Evolutionary conservation across 345 rosid genomes (phyloP).

Genomic region (Cardiospermum halicacabum): DNA sequence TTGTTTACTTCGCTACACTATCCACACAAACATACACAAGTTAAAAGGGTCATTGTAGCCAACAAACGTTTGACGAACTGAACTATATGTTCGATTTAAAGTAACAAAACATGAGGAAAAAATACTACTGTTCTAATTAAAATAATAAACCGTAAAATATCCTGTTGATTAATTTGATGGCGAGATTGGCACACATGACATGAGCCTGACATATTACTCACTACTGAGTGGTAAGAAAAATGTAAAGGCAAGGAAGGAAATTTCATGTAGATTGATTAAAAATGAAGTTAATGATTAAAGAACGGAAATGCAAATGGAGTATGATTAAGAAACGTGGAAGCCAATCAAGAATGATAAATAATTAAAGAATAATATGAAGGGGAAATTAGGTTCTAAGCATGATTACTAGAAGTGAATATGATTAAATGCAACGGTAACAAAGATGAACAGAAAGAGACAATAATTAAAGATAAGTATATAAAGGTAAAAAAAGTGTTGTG

Average conservation of each 20-base stretch:
- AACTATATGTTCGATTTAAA: no score
- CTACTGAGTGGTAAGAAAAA: not conserved
- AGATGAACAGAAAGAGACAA: not conserved
- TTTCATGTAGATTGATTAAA: no score
- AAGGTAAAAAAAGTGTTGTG: no score
- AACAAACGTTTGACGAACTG: no score
- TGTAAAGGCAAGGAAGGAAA: not conserved
- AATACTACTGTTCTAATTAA: no score
- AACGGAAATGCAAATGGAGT: not conserved
- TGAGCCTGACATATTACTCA: no score
- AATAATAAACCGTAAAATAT: no score
- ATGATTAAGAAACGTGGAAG: not conserved
- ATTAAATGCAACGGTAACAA: not conserved
- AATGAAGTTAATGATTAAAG: not conserved
- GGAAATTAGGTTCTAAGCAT: conserved; percentile 13
- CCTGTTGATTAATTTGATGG: no score
- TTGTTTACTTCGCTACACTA: not conserved
- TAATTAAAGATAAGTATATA: not conserved
- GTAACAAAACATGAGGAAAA: no score
- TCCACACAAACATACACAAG: no score
- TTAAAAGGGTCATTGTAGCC: no score
- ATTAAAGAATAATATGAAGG: conserved; percentile 2
- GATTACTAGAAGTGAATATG: not conserved
- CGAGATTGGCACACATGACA: no score
- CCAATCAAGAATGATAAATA: conserved; percentile 2